Conservation (phyloP, 148 eudicot species). For the Chenopodium album region DNA sequence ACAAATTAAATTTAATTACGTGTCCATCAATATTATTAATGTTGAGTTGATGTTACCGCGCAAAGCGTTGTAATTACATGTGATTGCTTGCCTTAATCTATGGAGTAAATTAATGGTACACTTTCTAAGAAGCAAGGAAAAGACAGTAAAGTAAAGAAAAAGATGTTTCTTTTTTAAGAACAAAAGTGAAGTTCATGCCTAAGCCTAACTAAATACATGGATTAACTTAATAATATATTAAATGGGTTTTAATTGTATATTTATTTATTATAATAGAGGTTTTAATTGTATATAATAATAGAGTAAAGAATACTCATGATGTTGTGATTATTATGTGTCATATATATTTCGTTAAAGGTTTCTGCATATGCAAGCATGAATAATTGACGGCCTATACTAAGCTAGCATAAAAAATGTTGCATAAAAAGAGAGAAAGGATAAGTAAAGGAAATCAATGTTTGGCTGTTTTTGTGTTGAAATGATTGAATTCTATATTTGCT, state of each 20-base stretch:
- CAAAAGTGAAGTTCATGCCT: neutral
- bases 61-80: neutral
- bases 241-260: neutral
- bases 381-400: neutral
- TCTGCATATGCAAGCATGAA: conserved; percentile 1
- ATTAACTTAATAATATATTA: neutral
- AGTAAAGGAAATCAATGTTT: neutral
- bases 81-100: conserved; percentile 4
- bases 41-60: too few relatives aligned
- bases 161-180: neutral
- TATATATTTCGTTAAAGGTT: neutral
- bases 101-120: neutral
- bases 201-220: neutral
- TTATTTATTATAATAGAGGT: neutral
- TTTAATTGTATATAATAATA: neutral
- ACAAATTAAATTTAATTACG: too few relatives aligned
- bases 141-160: neutral
- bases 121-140: neutral
- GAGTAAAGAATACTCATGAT: conserved; percentile 5
- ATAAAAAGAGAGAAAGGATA: too few relatives aligned
- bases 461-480: neutral
- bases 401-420: neutral
- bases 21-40: too few relatives aligned
- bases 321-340: neutral
- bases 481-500: neutral